These are phyloP conservation scores for Fusarium lyarnte DNA, from an alignment of 2,329 filamentous ascomycete genomes.

Conservation along the genomic window DNA sequence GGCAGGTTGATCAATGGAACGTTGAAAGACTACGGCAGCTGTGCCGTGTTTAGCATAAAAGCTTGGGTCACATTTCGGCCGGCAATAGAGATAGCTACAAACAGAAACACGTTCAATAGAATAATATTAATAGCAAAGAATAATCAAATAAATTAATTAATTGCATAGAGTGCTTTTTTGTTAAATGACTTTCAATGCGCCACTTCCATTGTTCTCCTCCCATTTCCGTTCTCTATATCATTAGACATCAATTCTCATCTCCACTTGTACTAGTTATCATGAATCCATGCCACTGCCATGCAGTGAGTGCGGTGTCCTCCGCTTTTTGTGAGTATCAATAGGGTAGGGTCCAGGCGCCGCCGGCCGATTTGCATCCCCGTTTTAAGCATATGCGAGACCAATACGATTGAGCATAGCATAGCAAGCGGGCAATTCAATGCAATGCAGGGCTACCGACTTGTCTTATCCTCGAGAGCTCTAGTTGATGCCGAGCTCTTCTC, in stretches of 20 bases:
- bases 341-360: constrained; percentile 22
- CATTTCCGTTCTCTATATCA: background rate
- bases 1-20: background rate
- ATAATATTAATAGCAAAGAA: background rate
- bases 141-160: background rate
- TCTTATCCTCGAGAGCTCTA: constrained; percentile 35
- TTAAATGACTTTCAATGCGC: background rate
- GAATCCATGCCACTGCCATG: background rate
- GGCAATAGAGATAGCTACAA: constrained; percentile 19
- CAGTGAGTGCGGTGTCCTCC: constrained; percentile 31
- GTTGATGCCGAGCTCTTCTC: constrained; percentile 24
- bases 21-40: background rate
- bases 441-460: constrained; percentile 33
- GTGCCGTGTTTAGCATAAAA: background rate
- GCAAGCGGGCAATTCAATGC: constrained; percentile 22
- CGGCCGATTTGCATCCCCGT: constrained; percentile 34
- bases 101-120: background rate
- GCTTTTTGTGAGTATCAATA: constrained; percentile 1
- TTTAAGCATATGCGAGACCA: constrained; percentile 40
- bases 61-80: constrained; percentile 8
- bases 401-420: background rate
- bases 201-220: background rate
- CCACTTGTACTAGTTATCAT: constrained; percentile 6
- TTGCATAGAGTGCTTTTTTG: background rate
- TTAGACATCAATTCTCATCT: background rate